A percentile compares a stretch with the other conserved stretches of the same genome.
Conservation (phyloP, 192 early-diverging fungal genomes). For the Linnemannia elongata region DNA sequence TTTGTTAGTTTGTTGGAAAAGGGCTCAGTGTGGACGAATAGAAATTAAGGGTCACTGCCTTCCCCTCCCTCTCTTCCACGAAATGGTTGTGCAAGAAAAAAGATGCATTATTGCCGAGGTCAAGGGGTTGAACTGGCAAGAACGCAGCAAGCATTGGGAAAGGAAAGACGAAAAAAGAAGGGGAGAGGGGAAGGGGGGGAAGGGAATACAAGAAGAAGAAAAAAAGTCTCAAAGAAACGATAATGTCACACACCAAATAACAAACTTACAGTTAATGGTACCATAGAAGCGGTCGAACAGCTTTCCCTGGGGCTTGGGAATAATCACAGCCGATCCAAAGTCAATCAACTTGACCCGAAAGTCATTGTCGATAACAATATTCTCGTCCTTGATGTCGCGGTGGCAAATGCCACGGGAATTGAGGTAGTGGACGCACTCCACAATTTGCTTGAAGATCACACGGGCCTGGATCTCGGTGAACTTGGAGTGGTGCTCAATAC, state of each 20-base stretch:
- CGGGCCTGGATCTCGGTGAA: constrained; percentile 75
- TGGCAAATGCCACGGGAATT: constrained; percentile 77
- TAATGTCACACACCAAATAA: background rate
- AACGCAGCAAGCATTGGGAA: constrained; percentile 41
- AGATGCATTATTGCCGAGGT: background rate
- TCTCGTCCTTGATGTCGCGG: constrained; percentile 87
- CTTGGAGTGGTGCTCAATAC: constrained; percentile 75
- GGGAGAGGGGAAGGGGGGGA: background rate
- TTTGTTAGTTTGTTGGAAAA: constrained; percentile 12
- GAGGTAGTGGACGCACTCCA: constrained; percentile 73
- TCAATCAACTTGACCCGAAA: constrained; percentile 77
- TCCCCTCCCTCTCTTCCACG: background rate
- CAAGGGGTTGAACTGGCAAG: constrained; percentile 11
- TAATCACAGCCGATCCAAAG: constrained; percentile 72
- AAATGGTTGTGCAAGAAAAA: background rate
- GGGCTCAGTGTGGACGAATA: constrained; percentile 61
- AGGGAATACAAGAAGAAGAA: background rate
- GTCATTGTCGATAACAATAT: constrained; percentile 72
- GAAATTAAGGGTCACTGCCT: constrained; percentile 75
- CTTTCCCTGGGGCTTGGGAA: constrained; percentile 59
- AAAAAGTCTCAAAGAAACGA: background rate
- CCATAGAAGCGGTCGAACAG: constrained; percentile 72
- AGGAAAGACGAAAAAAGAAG: background rate
- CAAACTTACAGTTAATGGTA: constrained; percentile 69
- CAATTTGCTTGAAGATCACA: constrained; percentile 79